Evolutionary conservation across 2,329 filamentous ascomycete species (phyloP), one percentile per base, ranked within the genome.

Genomic region (Cercospora sp.): DNA sequence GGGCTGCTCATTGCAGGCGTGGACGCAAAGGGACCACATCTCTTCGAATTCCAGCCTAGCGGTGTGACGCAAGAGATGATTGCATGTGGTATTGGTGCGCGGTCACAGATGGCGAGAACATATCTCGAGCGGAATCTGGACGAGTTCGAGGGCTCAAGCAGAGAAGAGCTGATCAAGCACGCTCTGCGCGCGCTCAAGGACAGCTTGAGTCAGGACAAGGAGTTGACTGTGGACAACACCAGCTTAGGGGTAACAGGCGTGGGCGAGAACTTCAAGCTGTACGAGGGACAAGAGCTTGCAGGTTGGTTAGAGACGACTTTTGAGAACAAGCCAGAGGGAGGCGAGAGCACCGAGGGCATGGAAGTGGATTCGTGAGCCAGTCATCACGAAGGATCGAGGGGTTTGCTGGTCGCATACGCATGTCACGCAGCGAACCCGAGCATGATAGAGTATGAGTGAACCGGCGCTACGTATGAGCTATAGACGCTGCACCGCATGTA

Each of bases 1-100:
- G 94, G 95, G 12, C 85, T 98, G 71, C 86, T 99, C 68, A 91
- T 98, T 63, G 93, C 94, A 1, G 95, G 95, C 72, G 93, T 98
- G 64, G 95, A 99, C 80, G 93, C 97, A 78, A 89, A 90, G 60
- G 95, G 95, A 30, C 93, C 95, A 45, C 95, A 99, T 83, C 88
- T 99, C 71, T 99, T 97, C 83, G 95, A 99, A 83, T 99, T 99
- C 86, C 94, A 97, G 83, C 95, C 95, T 10, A 92, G 89, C 64
- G 95, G 95, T 59, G 91, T 98, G 86, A 97, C 93, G 75, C 92
- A 97, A 79, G 95, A 99, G 87, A 98, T 98, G 93, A 80, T 91
- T 60, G 95, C 95, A 26, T 97, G 94, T 79, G 94, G 94, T 68
- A 99, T 99, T 79, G 95, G 95, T 63, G 95, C 95, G 59, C 87